phyloP scores from a whole-genome alignment of 768 basidiomycete species.

The Solioccasus polychromus region DNA sequence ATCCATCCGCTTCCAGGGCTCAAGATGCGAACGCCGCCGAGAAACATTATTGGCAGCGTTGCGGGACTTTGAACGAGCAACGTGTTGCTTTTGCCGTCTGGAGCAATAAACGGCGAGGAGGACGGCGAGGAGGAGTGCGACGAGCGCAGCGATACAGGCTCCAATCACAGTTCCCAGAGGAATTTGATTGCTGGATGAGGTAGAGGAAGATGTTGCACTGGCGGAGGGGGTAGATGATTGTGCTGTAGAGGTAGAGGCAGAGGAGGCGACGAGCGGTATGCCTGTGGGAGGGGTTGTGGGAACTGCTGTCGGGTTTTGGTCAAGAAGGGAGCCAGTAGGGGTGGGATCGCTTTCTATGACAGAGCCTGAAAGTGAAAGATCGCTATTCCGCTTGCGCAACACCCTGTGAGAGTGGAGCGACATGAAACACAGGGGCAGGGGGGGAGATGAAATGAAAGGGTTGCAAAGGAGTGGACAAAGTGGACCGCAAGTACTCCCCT shows the following conservation, averaged over 20 bases:
- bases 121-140: slow-evolving; percentile 47
- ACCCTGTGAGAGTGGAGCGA: slow-evolving; percentile 4
- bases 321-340: slow-evolving; percentile 25
- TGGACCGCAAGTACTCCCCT: slow-evolving; percentile 13
- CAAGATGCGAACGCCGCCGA: slow-evolving; percentile 41
- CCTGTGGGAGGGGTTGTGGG: neutral
- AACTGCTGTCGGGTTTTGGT: slow-evolving; percentile 15
- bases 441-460: slow-evolving; percentile 4
- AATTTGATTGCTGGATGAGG: slow-evolving; percentile 20
- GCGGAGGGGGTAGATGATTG: slow-evolving; percentile 11
- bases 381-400: slow-evolving; percentile 14
- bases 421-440: slow-evolving; percentile 16
- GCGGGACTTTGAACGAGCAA: slow-evolving; percentile 32
- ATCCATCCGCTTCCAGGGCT: slow-evolving; percentile 58
- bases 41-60: slow-evolving; percentile 42
- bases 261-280: slow-evolving; percentile 14
- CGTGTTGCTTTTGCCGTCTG: slow-evolving; percentile 32
- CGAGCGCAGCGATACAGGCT: slow-evolving; percentile 58
- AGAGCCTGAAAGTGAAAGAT: slow-evolving; percentile 21
- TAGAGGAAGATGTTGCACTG: neutral
- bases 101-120: slow-evolving; percentile 55
- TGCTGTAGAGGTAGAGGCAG: slow-evolving; percentile 1
- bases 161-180: slow-evolving; percentile 54
- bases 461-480: slow-evolving; percentile 24
- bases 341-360: slow-evolving; percentile 21